These are phyloP conservation scores for Chlorophyllum brunneum DNA, from an alignment of 768 basidiomycete species.

Conservation along the genomic window DNA sequence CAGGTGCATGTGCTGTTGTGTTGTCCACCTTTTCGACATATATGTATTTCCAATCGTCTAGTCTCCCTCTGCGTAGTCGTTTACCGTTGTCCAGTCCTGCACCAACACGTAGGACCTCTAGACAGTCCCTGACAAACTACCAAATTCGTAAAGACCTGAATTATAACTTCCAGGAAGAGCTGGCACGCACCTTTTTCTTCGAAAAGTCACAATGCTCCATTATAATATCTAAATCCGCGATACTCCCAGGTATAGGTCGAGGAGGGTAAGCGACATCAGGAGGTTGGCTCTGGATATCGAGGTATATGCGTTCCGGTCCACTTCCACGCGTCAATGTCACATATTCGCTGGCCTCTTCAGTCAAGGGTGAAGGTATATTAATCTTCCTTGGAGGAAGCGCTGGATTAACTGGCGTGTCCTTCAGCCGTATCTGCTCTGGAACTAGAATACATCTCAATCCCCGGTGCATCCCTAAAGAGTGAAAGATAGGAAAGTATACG, in stretches of 20 bases:
- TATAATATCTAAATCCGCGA: constrained; percentile 84
- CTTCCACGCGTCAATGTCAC: constrained; percentile 61
- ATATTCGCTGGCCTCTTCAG: constrained; percentile 31
- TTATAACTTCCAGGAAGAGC: neutral
- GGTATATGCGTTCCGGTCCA: constrained; percentile 76
- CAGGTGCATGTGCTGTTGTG: constrained; percentile 19
- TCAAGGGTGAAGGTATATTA: constrained; percentile 42
- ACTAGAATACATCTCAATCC: constrained; percentile 37
- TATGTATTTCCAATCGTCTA: constrained; percentile 86
- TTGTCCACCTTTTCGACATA: constrained; percentile 60
- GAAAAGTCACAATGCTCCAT: constrained; percentile 94
- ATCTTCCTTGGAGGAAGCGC: constrained; percentile 54
- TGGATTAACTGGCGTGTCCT: constrained; percentile 60
- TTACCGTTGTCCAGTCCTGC: constrained; percentile 83
- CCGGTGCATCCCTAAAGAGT: neutral
- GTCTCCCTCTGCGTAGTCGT: constrained; percentile 66
- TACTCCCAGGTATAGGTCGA: constrained; percentile 77
- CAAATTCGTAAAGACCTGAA: constrained; percentile 12
- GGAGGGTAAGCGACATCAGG: constrained; percentile 80
- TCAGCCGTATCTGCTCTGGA: constrained; percentile 64
- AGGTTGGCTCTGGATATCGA: constrained; percentile 60
- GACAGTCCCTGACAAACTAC: constrained; percentile 95
- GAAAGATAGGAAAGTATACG: constrained; percentile 26
- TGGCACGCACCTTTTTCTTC: constrained; percentile 55
- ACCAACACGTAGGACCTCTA: constrained; percentile 91